Evolutionary conservation across 495 filamentous ascomycete genomes (phyloP).

Genomic region (Annulohypoxylon bovei): DNA sequence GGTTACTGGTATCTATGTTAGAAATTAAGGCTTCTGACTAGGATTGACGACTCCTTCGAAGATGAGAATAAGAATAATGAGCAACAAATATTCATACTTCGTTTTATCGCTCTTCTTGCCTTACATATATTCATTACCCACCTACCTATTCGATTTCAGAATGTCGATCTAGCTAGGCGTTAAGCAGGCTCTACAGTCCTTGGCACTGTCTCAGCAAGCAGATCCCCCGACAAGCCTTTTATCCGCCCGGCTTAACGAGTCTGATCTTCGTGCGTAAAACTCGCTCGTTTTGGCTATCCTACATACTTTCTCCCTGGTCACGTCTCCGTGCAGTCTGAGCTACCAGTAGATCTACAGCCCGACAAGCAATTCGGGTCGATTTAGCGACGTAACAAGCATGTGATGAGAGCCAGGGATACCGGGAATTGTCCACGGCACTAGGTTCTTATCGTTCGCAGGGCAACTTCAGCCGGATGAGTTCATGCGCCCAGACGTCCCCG

Average conservation of each 20-base stretch:
- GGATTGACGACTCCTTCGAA: not conserved
- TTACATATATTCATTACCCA: not conserved
- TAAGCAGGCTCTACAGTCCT: slow-evolving; percentile 20
- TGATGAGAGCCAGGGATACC: not conserved
- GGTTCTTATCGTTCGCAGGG: slow-evolving; percentile 1
- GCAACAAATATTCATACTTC: not conserved
- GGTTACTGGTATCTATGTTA: too few relatives aligned
- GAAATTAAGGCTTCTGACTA: slow-evolving; percentile 4
- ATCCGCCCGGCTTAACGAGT: slow-evolving; percentile 33
- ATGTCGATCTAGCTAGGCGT: not conserved
- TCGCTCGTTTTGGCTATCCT: slow-evolving; percentile 32
- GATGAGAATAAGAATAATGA: not conserved
- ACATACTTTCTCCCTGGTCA: not conserved
- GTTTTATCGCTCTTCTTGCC: not conserved
- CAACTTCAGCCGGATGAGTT: slow-evolving; percentile 29
- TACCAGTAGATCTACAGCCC: slow-evolving; percentile 17
- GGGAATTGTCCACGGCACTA: slow-evolving; percentile 5
- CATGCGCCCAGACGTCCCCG: slow-evolving; percentile 32
- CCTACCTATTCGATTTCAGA: slow-evolving; percentile 6
- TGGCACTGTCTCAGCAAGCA: slow-evolving; percentile 39
- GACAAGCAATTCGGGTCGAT: slow-evolving; percentile 18
- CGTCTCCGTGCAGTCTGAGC: slow-evolving; percentile 26
- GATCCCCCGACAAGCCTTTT: slow-evolving; percentile 30
- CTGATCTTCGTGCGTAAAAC: slow-evolving; percentile 41
- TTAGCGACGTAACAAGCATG: slow-evolving; percentile 11